Evolutionary conservation across 169 alveolate genomes (phyloP).

Genomic region (Plasmodium falciparum): DNA sequence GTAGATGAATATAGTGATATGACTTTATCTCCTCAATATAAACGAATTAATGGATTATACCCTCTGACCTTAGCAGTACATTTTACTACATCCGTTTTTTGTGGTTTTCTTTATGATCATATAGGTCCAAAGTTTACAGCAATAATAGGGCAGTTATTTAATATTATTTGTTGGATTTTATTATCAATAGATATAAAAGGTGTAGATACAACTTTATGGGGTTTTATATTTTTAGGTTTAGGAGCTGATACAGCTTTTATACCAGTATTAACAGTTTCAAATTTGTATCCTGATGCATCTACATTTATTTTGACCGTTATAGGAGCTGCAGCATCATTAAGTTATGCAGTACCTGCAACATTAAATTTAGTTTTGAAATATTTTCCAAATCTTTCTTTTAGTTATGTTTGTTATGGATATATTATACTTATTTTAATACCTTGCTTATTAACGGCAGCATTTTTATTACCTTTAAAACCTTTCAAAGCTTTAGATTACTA

Average conservation of each 20-base stretch:
- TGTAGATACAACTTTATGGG: constrained; percentile 47
- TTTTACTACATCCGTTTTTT: constrained; percentile 71
- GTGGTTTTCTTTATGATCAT: constrained; percentile 70
- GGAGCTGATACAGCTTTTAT: constrained; percentile 76
- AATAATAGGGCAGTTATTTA: constrained; percentile 41
- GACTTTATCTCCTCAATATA: constrained; percentile 64
- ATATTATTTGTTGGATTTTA: constrained; percentile 47
- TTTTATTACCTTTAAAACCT: constrained; percentile 41
- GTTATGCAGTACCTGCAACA: constrained; percentile 73
- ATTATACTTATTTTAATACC: constrained; percentile 35
- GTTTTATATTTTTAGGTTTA: constrained; percentile 51
- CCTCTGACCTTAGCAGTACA: constrained; percentile 67
- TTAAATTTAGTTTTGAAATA: constrained; percentile 14
- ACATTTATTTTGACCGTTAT: constrained; percentile 57
- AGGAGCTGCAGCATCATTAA: constrained; percentile 75
- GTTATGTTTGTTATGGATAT: constrained; percentile 57
- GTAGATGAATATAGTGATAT: constrained; percentile 12
- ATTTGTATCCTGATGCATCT: constrained; percentile 67
- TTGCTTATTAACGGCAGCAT: constrained; percentile 30
- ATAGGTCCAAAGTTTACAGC: constrained; percentile 76
- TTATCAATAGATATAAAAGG: constrained; percentile 44
- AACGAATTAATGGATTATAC: constrained; percentile 40
- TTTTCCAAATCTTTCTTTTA: constrained; percentile 21
- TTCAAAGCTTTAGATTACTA: constrained; percentile 64
- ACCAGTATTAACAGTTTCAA: constrained; percentile 46